Evolutionary conservation across 1,139 yeast species (phyloP).

Genomic region (Taphrina confusa): DNA sequence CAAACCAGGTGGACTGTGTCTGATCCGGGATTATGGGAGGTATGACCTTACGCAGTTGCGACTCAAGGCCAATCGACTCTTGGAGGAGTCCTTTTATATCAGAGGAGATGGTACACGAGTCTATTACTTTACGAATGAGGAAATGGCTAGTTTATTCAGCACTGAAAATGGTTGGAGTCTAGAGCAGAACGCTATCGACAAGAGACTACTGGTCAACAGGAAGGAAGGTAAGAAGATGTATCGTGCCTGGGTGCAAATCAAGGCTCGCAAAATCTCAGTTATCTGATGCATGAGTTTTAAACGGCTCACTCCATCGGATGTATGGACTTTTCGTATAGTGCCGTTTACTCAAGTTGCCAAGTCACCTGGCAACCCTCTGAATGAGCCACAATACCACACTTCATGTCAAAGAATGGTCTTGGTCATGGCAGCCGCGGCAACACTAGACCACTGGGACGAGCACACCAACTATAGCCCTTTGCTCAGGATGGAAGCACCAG

Average conservation of each 20-base stretch:
- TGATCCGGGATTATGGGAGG: slow-evolving; percentile 92
- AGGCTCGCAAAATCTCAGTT: slow-evolving; percentile 10
- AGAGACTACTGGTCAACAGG: slow-evolving; percentile 86
- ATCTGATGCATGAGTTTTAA: no score
- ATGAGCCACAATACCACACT: no score
- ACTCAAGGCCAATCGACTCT: slow-evolving; percentile 80
- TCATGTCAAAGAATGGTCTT: no score
- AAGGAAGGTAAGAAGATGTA: slow-evolving; percentile 93
- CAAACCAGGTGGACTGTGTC: slow-evolving; percentile 88
- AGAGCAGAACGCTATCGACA: slow-evolving; percentile 79
- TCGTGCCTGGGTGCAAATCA: slow-evolving; percentile 82
- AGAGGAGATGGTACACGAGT: slow-evolving; percentile 99
- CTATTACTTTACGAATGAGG: slow-evolving; percentile 93
- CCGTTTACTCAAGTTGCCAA: no score
- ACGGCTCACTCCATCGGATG: no score
- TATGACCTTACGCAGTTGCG: slow-evolving; percentile 94
- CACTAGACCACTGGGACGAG: no score
- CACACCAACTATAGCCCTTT: no score
- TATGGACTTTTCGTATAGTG: no score
- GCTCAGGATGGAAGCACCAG: no score
- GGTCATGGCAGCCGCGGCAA: no score
- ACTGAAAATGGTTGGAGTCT: slow-evolving; percentile 56
- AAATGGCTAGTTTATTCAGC: slow-evolving; percentile 63
- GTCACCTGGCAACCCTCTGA: no score
- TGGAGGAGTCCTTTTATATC: slow-evolving; percentile 90